Evolutionary conservation across 257 asterid genomes (phyloP).

Genomic region (Scutellaria baicalensis): DNA sequence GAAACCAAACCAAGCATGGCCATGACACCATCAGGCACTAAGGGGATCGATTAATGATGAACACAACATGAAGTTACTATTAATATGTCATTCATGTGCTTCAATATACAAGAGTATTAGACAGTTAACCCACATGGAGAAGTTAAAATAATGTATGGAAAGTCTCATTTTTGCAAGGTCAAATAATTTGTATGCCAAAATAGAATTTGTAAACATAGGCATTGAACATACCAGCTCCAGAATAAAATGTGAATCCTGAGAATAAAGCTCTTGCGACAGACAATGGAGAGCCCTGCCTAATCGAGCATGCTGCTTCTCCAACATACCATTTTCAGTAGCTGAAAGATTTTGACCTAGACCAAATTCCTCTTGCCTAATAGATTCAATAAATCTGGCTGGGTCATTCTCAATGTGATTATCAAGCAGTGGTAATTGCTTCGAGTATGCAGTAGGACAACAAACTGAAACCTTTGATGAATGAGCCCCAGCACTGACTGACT

Average conservation of each 20-base stretch:
- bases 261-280: constrained; percentile 91
- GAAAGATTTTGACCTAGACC: constrained; percentile 66
- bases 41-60: background rate
- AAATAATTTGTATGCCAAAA: background rate
- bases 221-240: constrained; percentile 72
- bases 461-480: constrained; percentile 20
- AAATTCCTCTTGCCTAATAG: constrained; percentile 80
- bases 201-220: constrained; percentile 1
- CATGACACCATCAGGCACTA: background rate
- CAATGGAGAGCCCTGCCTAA: constrained; percentile 98
- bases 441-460: constrained; percentile 15
- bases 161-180: background rate
- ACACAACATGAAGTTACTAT: background rate
- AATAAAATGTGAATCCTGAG: constrained; percentile 97
- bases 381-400: constrained; percentile 51
- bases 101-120: background rate
- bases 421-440: constrained; percentile 3
- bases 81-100: background rate
- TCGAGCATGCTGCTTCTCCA: constrained; percentile 96
- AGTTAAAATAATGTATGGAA: background rate
- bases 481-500: constrained; percentile 13
- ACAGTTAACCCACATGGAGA: background rate
- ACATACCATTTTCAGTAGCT: constrained; percentile 54
- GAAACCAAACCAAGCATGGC: background rate
- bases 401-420: constrained; percentile 23